These are phyloP conservation scores for Lentithecium fluviatile DNA, from an alignment of 495 filamentous ascomycete genomes.

Conservation along the genomic window DNA sequence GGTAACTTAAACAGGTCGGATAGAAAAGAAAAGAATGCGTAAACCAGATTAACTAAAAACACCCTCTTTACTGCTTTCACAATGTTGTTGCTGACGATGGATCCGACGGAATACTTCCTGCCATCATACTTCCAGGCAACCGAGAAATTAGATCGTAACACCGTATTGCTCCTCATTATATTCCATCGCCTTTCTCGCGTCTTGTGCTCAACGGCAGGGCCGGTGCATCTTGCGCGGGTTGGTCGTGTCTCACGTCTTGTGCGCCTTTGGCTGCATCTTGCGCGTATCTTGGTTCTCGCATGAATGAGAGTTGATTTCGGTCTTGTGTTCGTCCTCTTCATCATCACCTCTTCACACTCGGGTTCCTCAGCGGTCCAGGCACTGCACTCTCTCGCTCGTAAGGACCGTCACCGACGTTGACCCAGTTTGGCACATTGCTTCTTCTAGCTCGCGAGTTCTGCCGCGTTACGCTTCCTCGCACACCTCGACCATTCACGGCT, in stretches of 20 bases:
- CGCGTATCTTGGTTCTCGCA: background rate
- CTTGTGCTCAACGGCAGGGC: background rate
- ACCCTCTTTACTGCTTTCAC: background rate
- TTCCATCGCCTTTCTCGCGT: background rate
- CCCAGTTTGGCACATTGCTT: constrained; percentile 33
- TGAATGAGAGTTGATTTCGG: background rate
- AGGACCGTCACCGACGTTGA: constrained; percentile 20
- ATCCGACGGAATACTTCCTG: constrained; percentile 13
- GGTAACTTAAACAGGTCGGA: background rate
- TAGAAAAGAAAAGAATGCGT: background rate
- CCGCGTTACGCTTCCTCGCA: constrained; percentile 30
- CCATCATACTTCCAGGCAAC: constrained; percentile 11
- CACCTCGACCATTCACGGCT: constrained; percentile 19
- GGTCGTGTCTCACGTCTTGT: background rate
- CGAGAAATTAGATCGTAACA: background rate
- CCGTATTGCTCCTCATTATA: constrained; percentile 10
- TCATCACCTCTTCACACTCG: constrained; percentile 16
- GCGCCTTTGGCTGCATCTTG: background rate
- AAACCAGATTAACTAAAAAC: background rate
- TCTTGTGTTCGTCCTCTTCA: background rate
- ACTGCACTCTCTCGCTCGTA: constrained; percentile 20
- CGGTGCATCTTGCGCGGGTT: background rate
- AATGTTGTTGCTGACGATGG: constrained; percentile 2
- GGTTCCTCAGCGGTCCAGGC: constrained; percentile 17
- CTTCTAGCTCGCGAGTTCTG: constrained; percentile 28